Percentiles rank a stretch among this genome's conserved stretches.
phyloP scores from a whole-genome alignment of 108 stramenopile genomes.

The Seminavis robusta region DNA sequence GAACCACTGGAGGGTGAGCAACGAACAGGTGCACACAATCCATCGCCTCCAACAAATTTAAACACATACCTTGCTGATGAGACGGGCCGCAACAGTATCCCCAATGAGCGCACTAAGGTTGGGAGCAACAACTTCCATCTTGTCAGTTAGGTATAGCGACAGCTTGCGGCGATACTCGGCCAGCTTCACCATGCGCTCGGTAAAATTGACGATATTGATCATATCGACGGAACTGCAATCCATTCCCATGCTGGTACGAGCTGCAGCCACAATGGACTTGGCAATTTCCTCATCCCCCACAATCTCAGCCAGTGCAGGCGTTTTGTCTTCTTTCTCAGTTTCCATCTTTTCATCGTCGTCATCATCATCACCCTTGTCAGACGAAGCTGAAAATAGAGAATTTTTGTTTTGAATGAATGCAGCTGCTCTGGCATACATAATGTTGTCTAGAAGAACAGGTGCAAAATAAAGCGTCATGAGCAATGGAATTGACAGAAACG shows the following conservation, averaged over 20 bases:
- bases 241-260: conserved; percentile 97
- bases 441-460: no score
- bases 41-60: neutral
- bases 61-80: conserved; percentile 95
- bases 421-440: conserved; percentile 92
- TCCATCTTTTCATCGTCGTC: conserved; percentile 28
- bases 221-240: conserved; percentile 97
- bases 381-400: conserved; percentile 30
- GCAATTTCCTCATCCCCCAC: conserved; percentile 89
- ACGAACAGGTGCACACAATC: neutral
- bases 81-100: conserved; percentile 97
- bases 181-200: conserved; percentile 95
- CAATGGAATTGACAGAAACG: no score
- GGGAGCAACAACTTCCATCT: conserved; percentile 98
- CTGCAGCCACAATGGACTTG: conserved; percentile 88
- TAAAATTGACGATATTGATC: conserved; percentile 96
- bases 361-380: conserved; percentile 21
- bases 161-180: conserved; percentile 96
- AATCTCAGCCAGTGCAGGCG: conserved; percentile 83
- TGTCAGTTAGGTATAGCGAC: conserved; percentile 85
- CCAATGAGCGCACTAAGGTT: conserved; percentile 97
- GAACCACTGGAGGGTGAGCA: neutral
- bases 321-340: conserved; percentile 52
- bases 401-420: conserved; percentile 85
- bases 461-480: no score